Evolutionary conservation across 2,329 filamentous ascomycete genomes (phyloP), one percentile per base, ranked within the genome.

Genomic region (Epichloe brachyelytri): DNA sequence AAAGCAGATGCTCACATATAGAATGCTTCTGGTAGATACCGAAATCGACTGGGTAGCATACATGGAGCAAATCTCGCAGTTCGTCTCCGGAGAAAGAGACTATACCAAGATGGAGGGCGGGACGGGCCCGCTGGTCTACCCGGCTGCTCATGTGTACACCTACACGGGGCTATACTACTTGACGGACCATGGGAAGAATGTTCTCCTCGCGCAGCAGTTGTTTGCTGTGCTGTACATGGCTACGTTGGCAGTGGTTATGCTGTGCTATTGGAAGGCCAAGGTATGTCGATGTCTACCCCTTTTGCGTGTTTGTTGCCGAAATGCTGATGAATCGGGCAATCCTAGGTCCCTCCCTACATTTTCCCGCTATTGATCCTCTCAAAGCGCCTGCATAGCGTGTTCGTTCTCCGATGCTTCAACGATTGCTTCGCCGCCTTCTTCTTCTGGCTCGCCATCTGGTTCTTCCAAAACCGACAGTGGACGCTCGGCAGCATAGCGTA

Each of bases 11-110:
- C 46, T 48, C n/a, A 48, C 46, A 19, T 8, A 12, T 33, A 40
- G 14, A 22, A 44, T n/a, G 26, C 26, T n/a, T 22, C 26, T 10
- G 43, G 43, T 47, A 77, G 93, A 98, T 65, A 98, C 93, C 43
- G 93, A 98, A 68, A 98, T 98, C 62, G 93, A 98, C 70, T 98
- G 91, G 91, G 78, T 77, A 53, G 88, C 93, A 0, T 98, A 98
- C 68, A 97, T 98, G 90, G 79, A 96, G 65, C 93, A 98, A 63
- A 76, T 97, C 43, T 70, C 78, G 40, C 82, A 90, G 59, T 93
- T 85, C 62, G 71, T 90, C 44, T 75, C 79, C 17, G 93, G 93
- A 62, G 90, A 97, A 72, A 82, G 86, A 63, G 85, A 96, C 68
- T 98, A 98, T 67, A 80, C 80, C 54, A 77, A 82, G 52, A 90